Evolutionary conservation across 345 rosid species (phyloP), one percentile per base, ranked within the genome.

Genomic region (Brassica incana): DNA sequence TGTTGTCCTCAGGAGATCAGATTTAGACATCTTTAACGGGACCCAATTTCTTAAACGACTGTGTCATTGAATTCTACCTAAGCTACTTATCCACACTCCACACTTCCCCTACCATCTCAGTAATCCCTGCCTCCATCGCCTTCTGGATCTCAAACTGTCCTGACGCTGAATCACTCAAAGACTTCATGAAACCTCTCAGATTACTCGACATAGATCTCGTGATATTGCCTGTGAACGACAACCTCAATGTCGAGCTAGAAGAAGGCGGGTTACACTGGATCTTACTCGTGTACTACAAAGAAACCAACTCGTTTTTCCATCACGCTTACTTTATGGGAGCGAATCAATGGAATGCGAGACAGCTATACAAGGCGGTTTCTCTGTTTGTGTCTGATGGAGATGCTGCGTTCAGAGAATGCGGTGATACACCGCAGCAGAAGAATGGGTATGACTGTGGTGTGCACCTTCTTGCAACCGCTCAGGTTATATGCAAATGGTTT

Each of bases 241-340:
- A 91, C 9, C 56, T 45, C 3, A 85, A 95, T 40, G 89, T 92
- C 66, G 85, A 72, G 73, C 35, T 79, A 59, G 94, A 97, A 0
- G 97, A 87, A 79, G 97, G 99, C 0, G 98, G 98, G 69, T 84
- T 75, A 25, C 98, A 92, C 50, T 95, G 99, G 98, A 95, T 93
- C 81, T 82, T 92, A 61, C 88, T 92, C 33, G 95, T 85, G 9
- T 91, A 87, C 58, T 73, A 84, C 76, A 85, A 84, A 82, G 79
- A 69, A 20, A 85, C 83, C 32, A 83, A 88, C 83, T 66, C 79
- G 59, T 92, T 91, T 79, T 84, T 90, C 78, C 99, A 92, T 83
- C 97, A 91, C 16, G 98, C 90, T 68, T 92, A 96, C 87, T 80
- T 35, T 7, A 54, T 63, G 45, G 85, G 84, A 50, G 74, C 80